Conservation (phyloP, 129 eudicot species). For the Pulicaria dysenterica region DNA sequence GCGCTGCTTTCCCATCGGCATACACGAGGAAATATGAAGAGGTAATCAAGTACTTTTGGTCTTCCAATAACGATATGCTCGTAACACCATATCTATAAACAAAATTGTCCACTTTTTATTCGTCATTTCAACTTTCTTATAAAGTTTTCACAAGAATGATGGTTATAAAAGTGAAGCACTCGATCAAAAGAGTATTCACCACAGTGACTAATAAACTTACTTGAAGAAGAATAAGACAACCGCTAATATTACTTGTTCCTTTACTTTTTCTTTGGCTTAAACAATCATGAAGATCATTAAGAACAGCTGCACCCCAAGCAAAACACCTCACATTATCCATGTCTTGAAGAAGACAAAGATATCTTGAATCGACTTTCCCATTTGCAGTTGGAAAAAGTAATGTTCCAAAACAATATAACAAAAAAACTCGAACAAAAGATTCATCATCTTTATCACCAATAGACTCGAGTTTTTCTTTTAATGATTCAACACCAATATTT, state of each 20-base stretch:
- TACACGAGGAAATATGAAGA: constrained; percentile 50
- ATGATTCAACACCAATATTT: constrained; percentile 34
- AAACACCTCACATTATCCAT: constrained; percentile 35
- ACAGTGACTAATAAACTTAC: constrained; percentile 40
- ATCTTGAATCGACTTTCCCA: constrained; percentile 62
- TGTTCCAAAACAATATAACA: constrained; percentile 61
- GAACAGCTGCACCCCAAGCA: constrained; percentile 72
- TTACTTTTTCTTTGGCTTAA: constrained; percentile 43
- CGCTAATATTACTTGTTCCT: constrained; percentile 39
- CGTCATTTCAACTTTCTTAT: background rate
- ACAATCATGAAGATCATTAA: constrained; percentile 41
- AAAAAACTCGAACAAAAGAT: constrained; percentile 44
- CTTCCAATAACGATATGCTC: constrained; percentile 64
- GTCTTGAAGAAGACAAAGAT: constrained; percentile 49
- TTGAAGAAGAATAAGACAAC: constrained; percentile 72
- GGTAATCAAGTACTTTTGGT: constrained; percentile 40
- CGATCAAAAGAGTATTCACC: background rate
- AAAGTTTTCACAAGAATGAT: background rate
- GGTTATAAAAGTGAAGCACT: background rate
- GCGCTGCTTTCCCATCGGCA: constrained; percentile 59
- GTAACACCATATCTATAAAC: constrained; percentile 60
- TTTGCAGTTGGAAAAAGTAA: constrained; percentile 50
- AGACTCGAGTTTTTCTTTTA: constrained; percentile 49
- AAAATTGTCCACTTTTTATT: background rate
- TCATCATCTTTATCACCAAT: constrained; percentile 46